Base-by-base conservation (phyloP, 345 rosid genomes). In the Hevea brasiliensis region DNA sequence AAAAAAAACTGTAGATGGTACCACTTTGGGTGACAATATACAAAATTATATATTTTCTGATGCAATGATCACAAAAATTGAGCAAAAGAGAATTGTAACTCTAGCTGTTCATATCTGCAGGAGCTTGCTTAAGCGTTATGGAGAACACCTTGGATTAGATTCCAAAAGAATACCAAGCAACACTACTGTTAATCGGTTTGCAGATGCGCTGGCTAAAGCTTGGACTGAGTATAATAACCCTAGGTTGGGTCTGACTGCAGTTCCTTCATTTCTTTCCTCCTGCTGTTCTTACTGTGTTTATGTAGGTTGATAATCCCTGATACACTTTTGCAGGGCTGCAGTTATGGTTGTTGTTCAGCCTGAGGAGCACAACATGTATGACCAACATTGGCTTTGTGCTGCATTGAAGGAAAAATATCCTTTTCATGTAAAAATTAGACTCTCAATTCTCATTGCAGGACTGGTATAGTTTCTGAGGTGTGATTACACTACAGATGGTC, bases 351-450 rank as follows among this genome's bases (percentile, higher is more conserved):
- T 96, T 74, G 93, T 88, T 82, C 97, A 90, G 76, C 67, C 73
- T 20, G 90, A 90, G 72, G 98, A 93, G 73, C 94, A 79, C 68
- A 96, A 96, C 85, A 93, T 96, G 98, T 96, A 93, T 54, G 99
- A 93, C 75, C 99, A 96, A 82, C 96, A 84, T 77, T 93, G 97
- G 99, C 92, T 88, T 68, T 84, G 61, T 81, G 70, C 81, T 45
- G 73, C 78, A 21, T 61, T 96, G 86, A 88, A 81, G 82, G 94
- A 96, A 84, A 89, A 26, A 96, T 96, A 96, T 96, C 98, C 92
- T 87, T 64, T 70, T 61, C 15, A 40, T 53, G 14, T 50, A 20
- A 18, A 37, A 35, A 26, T 58, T 50, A 56, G 24, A 45, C 67
- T 29, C 32, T 37, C 15, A 15, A 45, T 67, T 29, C 32, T 37